Percentiles rank a stretch among this genome's conserved stretches.
Evolutionary conservation across 192 early-diverging fungal genomes (phyloP).

Genomic region (Jimgerdemannia lactiflua): DNA sequence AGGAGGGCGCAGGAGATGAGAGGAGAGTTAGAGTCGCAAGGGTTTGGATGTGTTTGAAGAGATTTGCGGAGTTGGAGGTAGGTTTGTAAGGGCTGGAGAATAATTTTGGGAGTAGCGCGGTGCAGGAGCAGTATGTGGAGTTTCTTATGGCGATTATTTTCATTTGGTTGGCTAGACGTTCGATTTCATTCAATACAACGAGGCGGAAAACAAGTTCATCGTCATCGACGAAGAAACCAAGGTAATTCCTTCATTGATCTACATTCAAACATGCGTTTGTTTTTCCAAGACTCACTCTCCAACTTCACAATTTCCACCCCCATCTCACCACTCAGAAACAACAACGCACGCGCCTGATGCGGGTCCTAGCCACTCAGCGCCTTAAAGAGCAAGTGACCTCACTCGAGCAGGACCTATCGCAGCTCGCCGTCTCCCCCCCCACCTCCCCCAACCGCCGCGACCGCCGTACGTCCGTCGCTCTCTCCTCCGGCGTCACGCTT

Average conservation of each 20-base stretch:
- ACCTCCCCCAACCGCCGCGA: too few species aligned
- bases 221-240: conserved; percentile 39
- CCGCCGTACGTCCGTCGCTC: too few species aligned
- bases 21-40: conserved; percentile 30
- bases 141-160: neutral
- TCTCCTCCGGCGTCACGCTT: too few species aligned
- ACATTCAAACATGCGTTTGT: too few species aligned
- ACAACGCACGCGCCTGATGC: conserved; percentile 37
- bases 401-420: conserved; percentile 31
- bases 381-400: conserved; percentile 37
- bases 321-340: conserved; percentile 37
- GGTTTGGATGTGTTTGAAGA: conserved; percentile 24
- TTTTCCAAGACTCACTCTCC: too few species aligned
- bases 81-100: neutral
- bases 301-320: too few species aligned
- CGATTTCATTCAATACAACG: conserved; percentile 34
- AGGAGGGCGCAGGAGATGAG: conserved; percentile 1
- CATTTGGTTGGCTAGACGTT: conserved; percentile 25
- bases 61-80: conserved; percentile 29
- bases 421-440: too few species aligned
- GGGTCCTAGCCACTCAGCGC: conserved; percentile 34
- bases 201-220: conserved; percentile 25
- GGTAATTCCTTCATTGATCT: conserved; percentile 15
- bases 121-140: too few species aligned
- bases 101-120: too few species aligned